Evolutionary conservation across 225 moss, liverwort and hornwort species (phyloP), one percentile per base, ranked within the genome.

Genomic region (Lunularia cruciata): DNA sequence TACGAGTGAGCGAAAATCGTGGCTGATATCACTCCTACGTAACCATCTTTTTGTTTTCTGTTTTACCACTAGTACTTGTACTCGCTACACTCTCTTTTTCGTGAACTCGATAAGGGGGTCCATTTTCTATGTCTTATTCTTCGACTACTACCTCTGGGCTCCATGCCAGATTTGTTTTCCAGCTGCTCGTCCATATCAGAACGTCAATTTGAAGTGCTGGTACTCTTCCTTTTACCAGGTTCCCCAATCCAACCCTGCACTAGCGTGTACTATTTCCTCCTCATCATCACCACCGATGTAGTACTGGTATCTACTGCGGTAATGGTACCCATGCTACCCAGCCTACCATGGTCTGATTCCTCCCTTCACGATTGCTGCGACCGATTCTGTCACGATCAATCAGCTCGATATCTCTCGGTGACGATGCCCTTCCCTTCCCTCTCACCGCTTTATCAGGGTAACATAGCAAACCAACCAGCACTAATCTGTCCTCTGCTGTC

Each of bases 1-100:
- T 51, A 39, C 6, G 36, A 13, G 25, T 12, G 34, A 23, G 23
- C 22, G 23, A 61, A 42, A 23, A 61, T 61, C 61, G 61, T 61
- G 61, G 61, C 61, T 61, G 37, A 61, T 38, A 19, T 61, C 61
- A 61, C 22, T 20, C 61, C 14, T 37, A 39, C 61, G 61, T 40
- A 42, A 61, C 61, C 31, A 57, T 32, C 30, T 57, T 57, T 32
- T 55, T 3, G 28, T 55, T 28, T 11, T 30, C 55, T 2, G 55
- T 18, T 16, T 32, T 12, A 13, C 0, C n/a, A n/a, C n/a, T n/a
- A n/a, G n/a, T n/a, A n/a, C 3, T 11, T 1, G 26, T 28, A 26
- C 54, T 26, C 28, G 11, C 26, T 28, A 9, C 19, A 3, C 47
- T 0, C 19, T 18, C 52, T 20, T 15, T 6, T 30, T 31, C 56